Evolutionary conservation across 805 yeast species (phyloP).

Genomic region (Kodamaea nitidulidarum): DNA sequence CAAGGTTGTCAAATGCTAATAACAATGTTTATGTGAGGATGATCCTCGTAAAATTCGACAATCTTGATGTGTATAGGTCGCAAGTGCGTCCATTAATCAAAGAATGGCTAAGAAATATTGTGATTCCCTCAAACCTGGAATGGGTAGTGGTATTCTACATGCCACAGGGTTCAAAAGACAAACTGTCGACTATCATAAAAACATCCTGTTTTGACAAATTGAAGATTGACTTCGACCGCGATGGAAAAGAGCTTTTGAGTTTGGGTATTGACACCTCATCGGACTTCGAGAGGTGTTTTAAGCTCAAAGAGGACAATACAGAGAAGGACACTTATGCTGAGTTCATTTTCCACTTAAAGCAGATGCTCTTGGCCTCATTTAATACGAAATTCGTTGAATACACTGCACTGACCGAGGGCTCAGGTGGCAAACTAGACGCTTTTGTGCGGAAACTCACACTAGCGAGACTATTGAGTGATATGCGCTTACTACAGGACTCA

Average conservation of each 20-base stretch:
- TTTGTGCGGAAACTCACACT: constrained; percentile 47
- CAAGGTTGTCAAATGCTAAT: constrained; percentile 1
- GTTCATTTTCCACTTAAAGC: constrained; percentile 43
- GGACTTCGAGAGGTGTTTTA: constrained; percentile 33
- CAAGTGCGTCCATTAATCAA: constrained; percentile 77
- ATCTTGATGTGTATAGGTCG: constrained; percentile 69
- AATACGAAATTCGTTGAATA: constrained; percentile 6
- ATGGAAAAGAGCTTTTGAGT: constrained; percentile 32
- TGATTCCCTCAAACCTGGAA: constrained; percentile 43
- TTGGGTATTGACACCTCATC: constrained; percentile 5
- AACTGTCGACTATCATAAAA: constrained; percentile 36
- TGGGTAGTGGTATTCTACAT: constrained; percentile 59
- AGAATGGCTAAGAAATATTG: constrained; percentile 65
- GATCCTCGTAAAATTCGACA: constrained; percentile 63
- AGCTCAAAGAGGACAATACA: constrained; percentile 29
- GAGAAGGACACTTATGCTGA: constrained; percentile 54
- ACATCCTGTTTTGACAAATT: constrained; percentile 53
- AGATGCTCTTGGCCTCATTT: constrained; percentile 51
- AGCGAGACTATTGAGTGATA: constrained; percentile 49
- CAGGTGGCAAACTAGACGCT: neutral
- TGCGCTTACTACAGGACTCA: constrained; percentile 61
- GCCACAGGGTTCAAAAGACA: constrained; percentile 34
- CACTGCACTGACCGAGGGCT: neutral
- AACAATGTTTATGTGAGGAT: constrained; percentile 55
- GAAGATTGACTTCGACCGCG: constrained; percentile 45